Evolutionary conservation across 2,329 filamentous ascomycete genomes (phyloP).

Genomic region (Stylonectria norvegica): DNA sequence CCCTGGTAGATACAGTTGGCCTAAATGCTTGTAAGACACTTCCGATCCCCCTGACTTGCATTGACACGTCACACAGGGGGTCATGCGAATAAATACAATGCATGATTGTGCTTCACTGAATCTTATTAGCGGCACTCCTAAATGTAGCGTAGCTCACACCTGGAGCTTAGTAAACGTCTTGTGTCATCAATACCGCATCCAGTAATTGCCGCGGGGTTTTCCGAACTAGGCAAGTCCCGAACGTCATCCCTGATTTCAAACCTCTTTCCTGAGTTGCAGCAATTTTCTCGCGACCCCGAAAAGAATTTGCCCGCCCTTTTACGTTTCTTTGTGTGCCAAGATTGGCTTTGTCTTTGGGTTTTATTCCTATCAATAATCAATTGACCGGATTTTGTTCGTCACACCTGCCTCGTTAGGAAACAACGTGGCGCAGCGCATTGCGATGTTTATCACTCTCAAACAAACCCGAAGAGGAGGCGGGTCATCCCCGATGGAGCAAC

Average conservation of each 20-base stretch:
- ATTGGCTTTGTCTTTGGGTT: neutral
- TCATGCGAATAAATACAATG: too few species aligned
- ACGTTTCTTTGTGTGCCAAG: neutral
- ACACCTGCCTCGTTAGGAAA: neutral
- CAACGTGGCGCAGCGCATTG: neutral
- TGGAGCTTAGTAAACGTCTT: neutral
- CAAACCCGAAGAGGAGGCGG: conserved; percentile 3
- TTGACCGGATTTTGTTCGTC: neutral
- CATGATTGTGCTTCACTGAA: too few species aligned
- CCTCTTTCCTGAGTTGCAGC: neutral
- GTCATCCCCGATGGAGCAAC: conserved; percentile 8
- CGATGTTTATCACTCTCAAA: conserved; percentile 13
- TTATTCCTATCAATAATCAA: neutral
- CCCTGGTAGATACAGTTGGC: too few species aligned
- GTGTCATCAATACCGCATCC: neutral
- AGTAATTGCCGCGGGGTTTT: neutral
- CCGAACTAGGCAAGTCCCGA: neutral
- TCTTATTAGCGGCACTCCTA: too few species aligned
- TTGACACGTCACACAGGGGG: too few species aligned
- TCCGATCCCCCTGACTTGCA: too few species aligned
- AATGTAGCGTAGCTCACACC: neutral
- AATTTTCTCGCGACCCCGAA: neutral
- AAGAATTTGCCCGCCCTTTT: neutral
- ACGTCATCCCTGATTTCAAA: neutral
- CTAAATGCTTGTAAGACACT: too few species aligned